A percentile compares a stretch with the other conserved stretches of the same genome.
Conservation (phyloP, 192 early-diverging fungal species). For the Coemansia sp. region DNA sequence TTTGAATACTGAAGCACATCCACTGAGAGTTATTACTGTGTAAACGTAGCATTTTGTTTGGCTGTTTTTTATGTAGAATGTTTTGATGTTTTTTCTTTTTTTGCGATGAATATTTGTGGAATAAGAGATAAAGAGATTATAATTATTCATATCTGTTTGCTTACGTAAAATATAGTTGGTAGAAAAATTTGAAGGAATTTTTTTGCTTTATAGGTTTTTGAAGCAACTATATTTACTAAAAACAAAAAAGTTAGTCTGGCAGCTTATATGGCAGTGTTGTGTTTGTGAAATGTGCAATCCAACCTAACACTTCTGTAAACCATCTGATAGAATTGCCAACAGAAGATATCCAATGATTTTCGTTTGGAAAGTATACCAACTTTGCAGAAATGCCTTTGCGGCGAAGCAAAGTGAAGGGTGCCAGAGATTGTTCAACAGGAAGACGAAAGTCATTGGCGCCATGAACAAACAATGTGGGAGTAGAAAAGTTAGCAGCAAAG, state of each 20-base stretch:
- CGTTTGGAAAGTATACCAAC: slow-evolving; percentile 76
- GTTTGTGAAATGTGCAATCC: slow-evolving; percentile 50
- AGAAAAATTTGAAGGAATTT: neutral
- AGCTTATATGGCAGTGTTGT: slow-evolving; percentile 27
- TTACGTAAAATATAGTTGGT: neutral
- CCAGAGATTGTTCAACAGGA: slow-evolving; percentile 70
- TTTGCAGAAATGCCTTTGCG: slow-evolving; percentile 67
- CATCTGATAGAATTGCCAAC: slow-evolving; percentile 68
- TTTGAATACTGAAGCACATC: slow-evolving; percentile 95
- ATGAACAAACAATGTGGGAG: slow-evolving; percentile 79
- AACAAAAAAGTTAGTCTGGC: neutral
- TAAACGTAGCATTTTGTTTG: neutral
- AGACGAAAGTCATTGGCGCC: slow-evolving; percentile 71
- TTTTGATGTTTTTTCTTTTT: neutral
- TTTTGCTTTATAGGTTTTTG: neutral
- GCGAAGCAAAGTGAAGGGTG: slow-evolving; percentile 74
- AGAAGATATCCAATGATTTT: slow-evolving; percentile 72
- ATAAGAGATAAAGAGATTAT: neutral
- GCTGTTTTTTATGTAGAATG: neutral
- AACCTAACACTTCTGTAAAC: slow-evolving; percentile 65
- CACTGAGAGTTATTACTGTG: slow-evolving; percentile 55
- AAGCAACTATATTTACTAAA: too few species aligned
- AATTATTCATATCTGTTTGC: too few species aligned
- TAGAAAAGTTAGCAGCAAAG: slow-evolving; percentile 67
- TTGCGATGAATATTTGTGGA: neutral